Evolutionary conservation across 495 filamentous ascomycete species (phyloP).

Genomic region (Neurospora sp.): DNA sequence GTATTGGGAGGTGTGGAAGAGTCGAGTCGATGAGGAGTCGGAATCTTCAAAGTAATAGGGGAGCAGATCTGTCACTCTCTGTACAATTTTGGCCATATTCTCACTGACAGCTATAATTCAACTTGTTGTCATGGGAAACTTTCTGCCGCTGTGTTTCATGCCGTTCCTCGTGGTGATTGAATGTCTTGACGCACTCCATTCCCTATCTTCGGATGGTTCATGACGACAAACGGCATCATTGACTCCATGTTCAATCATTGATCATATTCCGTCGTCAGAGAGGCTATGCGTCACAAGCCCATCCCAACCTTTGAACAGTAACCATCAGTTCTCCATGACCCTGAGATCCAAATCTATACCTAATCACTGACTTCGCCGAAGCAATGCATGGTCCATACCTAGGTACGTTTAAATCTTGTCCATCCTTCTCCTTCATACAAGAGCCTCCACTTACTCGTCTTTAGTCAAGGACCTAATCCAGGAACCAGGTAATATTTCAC

Average conservation of each 20-base stretch:
- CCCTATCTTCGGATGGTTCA: background rate
- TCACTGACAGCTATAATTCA: background rate
- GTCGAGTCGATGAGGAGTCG: constrained; percentile 6
- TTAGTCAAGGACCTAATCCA: background rate
- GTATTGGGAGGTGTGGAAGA: constrained; percentile 10
- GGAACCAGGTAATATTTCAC: background rate
- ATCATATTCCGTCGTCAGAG: background rate
- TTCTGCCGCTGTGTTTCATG: background rate
- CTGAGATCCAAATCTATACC: background rate
- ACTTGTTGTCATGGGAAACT: background rate
- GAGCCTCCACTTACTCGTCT: too few species aligned
- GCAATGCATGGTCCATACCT: background rate
- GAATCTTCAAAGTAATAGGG: constrained; percentile 19
- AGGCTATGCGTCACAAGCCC: background rate
- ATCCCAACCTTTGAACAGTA: background rate
- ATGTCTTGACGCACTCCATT: background rate
- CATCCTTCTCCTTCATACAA: background rate
- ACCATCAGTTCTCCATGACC: background rate
- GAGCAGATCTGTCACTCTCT: constrained; percentile 18
- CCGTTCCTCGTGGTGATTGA: background rate
- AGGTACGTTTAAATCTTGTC: background rate
- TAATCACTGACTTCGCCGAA: background rate
- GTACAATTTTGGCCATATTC: constrained; percentile 11
- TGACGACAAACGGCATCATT: background rate
- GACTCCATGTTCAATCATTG: fast-evolving